Evolutionary conservation across 1,284 basidiomycete genomes (phyloP).

Genomic region (Serendipita sp.): DNA sequence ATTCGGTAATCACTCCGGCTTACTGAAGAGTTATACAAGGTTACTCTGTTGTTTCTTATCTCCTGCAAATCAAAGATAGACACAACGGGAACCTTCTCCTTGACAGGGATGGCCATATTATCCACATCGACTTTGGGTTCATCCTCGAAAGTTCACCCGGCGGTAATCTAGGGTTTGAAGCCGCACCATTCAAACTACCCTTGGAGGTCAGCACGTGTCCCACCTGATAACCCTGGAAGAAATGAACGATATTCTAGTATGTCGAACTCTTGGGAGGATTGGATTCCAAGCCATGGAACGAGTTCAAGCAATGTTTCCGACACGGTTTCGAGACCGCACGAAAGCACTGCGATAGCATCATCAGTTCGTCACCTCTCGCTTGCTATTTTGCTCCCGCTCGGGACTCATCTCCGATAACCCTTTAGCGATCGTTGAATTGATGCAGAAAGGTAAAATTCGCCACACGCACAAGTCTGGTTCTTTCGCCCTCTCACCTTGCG

Average conservation of each 20-base stretch:
- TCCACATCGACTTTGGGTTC: conserved; percentile 94
- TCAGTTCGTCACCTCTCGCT: conserved; percentile 47
- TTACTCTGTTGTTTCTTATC: conserved; percentile 88
- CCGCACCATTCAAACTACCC: conserved; percentile 94
- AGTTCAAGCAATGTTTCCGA: conserved; percentile 80
- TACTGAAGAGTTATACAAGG: conserved; percentile 29
- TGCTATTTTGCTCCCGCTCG: conserved; percentile 9
- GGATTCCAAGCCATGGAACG: conserved; percentile 59
- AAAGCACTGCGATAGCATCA: conserved; percentile 94
- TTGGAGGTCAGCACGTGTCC: conserved; percentile 18
- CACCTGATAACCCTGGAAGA: background rate
- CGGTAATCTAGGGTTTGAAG: conserved; percentile 95
- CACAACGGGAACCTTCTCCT: conserved; percentile 98
- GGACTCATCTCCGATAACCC: background rate
- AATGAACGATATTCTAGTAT: conserved; percentile 52
- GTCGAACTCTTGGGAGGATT: conserved; percentile 91
- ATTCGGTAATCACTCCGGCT: background rate
- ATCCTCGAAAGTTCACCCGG: conserved; percentile 92
- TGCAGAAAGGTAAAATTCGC: conserved; percentile 67
- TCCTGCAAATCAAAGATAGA: conserved; percentile 88
- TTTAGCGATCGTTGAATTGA: conserved; percentile 80
- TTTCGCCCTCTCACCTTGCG: background rate
- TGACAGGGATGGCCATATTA: conserved; percentile 83
- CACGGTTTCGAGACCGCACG: conserved; percentile 88
- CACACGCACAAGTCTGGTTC: background rate